phyloP scores from a whole-genome alignment of 202 grass and related monocot genomes.

The Elaeis oleifera region DNA sequence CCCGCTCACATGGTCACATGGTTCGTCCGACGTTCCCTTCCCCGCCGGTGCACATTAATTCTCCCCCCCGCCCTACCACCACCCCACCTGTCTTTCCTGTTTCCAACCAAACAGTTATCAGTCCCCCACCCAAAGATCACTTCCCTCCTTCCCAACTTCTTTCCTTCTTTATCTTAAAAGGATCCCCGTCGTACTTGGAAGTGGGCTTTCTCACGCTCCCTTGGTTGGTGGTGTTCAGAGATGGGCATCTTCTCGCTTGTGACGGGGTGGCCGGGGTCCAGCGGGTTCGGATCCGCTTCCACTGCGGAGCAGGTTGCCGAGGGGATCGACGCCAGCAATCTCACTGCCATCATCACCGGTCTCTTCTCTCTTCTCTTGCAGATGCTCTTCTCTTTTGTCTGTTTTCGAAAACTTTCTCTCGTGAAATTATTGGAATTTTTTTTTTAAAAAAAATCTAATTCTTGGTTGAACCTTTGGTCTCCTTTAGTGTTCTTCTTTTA shows the following conservation, averaged over 20 bases:
- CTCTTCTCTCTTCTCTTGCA: neutral
- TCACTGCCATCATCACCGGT: constrained; percentile 16
- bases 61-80: neutral
- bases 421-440: too few species aligned
- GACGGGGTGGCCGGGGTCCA: neutral
- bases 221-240: neutral
- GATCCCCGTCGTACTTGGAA: too few species aligned
- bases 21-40: too few species aligned
- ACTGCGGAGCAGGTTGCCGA: constrained; percentile 7
- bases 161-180: neutral
- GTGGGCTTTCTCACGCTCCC: neutral
- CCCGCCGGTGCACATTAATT: neutral
- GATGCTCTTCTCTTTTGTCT: neutral
- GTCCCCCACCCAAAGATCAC: neutral
- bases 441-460: too few species aligned
- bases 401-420: too few species aligned
- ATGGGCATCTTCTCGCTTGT: constrained; percentile 4
- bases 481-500: too few species aligned
- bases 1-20: too few species aligned
- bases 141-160: neutral
- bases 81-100: neutral
- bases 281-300: constrained; percentile 9
- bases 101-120: neutral
- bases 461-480: too few species aligned
- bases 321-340: constrained; percentile 4